Evolutionary conservation across 257 asterid genomes (phyloP), one percentile per base, ranked within the genome.

Genomic region (Lantana camara): DNA sequence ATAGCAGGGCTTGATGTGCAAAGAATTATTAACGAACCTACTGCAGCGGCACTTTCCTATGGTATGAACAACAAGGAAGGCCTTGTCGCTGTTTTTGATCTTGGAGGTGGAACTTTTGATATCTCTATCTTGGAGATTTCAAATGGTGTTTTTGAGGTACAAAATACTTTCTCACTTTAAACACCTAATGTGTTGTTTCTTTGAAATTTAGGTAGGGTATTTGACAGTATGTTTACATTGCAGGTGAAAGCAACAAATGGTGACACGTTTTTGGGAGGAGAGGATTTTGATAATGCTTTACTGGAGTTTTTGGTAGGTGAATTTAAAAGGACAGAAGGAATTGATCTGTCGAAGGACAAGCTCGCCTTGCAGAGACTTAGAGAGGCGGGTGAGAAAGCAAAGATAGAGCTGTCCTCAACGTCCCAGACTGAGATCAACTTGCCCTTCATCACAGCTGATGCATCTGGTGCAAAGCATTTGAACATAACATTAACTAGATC

Each of bases 171-270:
- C 15, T 17, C 21, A 16, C 19, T 72, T 40, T 22, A 9, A 27
- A 30, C n/a, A 46, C 8, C 53, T 17, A 17, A 17, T 8, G 40
- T 9, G 27, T 11, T 47, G 11, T 58, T 9, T 22, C 5, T 35
- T 0, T 14, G 35, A n/a, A 27, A 16, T 40, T 51, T 11, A 41
- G n/a, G n/a, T n/a, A n/a, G n/a, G n/a, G 23, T 34, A 19, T 58
- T 65, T 78, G 70, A 64, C 19, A 21, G 16, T 3, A 15, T 17
- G 17, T 51, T 29, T 60, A 11, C 27, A 1, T 8, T 79, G 54
- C 80, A 85, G 94, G 94, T 85, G 46, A 85, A 87, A 87, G 92
- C 95, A 32, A 84, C 92, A 0, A 87, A 87, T 11, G 95, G 95
- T 57, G 95, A 84, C 77, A 87, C 95, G 1, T 87, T 84, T 68